Base-by-base conservation (phyloP, 2,329 filamentous ascomycete species). In the Diaporthe humulicola region DNA sequence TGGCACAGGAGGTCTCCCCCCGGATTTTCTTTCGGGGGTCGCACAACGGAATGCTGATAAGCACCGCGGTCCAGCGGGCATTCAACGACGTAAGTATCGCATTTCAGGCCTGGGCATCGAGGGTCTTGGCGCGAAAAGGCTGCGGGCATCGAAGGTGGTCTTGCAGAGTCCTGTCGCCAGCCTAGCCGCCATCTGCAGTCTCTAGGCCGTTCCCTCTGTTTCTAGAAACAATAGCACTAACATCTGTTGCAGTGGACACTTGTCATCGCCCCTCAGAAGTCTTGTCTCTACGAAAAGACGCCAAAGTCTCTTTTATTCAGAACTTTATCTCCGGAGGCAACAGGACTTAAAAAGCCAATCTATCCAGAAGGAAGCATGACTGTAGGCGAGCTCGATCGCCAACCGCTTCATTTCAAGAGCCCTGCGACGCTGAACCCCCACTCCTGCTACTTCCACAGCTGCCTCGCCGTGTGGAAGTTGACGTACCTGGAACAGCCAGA, bases 391-490 rank as follows among this genome's bases (percentile, higher is more conserved):
- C 38, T 73, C 40, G 28, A 73, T 40, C n/a, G n/a, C 2, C n/a
- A 22, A 15, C 28, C 6, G 61, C 71, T 73, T 25, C 14, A 25
- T 7, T 60, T 73, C 40, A 50, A 15, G 28, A 30, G 38, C 12
- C 0, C 6, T 2, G 12, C 8, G 4, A 19, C 3, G 10, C 22
- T 28, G 19, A 45, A 45, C 61, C 7, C 30, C 3, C 6, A n/a
- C 19, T 40, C 19, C 4, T 60, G 30, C 38, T 74, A 71, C 56
- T 74, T 74, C 42, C 66, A 74, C 10, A 48, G 56, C 66, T 74
- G 73, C 22, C 66, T 56, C 30, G 73, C 73, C 42, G 10, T 74
- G 7, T 74, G 73, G 73, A 74, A 71, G 66, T 42, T 36, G 48
- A 74, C 73, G 7, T 71, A 36, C 25, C 57, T 64, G 36, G 54